These are phyloP conservation scores for Boletus rubroflammeus DNA, from an alignment of 768 basidiomycete species.

Conservation along the genomic window DNA sequence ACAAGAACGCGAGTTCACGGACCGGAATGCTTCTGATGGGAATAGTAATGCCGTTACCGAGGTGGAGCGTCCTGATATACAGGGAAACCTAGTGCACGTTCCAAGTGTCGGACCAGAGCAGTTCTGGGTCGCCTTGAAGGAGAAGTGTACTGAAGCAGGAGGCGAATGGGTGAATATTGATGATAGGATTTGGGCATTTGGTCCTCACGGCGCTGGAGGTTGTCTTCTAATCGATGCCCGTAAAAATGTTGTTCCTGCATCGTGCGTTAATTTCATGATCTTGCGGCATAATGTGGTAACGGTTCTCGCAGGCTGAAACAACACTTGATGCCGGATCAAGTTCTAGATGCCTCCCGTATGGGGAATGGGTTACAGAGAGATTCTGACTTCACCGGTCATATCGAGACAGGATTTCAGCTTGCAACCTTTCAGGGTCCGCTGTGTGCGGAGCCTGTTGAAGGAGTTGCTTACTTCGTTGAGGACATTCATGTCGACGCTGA, in stretches of 20 bases:
- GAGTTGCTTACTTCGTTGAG: conserved; percentile 89
- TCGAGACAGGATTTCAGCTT: conserved; percentile 94
- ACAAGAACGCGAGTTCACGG: conserved; percentile 43
- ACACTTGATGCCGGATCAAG: conserved; percentile 41
- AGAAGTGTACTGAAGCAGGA: conserved; percentile 62
- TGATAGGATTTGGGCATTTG: conserved; percentile 86
- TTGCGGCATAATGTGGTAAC: conserved; percentile 5
- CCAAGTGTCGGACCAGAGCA: conserved; percentile 67
- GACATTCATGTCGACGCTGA: conserved; percentile 59
- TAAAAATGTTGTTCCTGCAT: conserved; percentile 41
- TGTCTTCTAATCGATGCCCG: conserved; percentile 82
- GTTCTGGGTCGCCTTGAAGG: conserved; percentile 74
- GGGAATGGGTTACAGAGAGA: conserved; percentile 37
- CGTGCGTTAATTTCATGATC: conserved; percentile 44
- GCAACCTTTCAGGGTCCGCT: conserved; percentile 93
- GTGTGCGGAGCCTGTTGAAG: conserved; percentile 92
- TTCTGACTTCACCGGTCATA: conserved; percentile 69
- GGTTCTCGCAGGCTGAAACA: conserved; percentile 44
- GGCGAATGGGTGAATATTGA: conserved; percentile 74
- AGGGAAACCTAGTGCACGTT: conserved; percentile 57
- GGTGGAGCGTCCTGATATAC: conserved; percentile 40
- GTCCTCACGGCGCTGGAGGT: conserved; percentile 81
- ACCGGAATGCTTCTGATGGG: conserved; percentile 23
- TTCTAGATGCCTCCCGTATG: conserved; percentile 27
- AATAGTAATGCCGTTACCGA: conserved; percentile 23